Percentiles rank a stretch among this genome's conserved stretches.
phyloP scores from a whole-genome alignment of 805 yeast species.

The Kodamaea sagamina region DNA sequence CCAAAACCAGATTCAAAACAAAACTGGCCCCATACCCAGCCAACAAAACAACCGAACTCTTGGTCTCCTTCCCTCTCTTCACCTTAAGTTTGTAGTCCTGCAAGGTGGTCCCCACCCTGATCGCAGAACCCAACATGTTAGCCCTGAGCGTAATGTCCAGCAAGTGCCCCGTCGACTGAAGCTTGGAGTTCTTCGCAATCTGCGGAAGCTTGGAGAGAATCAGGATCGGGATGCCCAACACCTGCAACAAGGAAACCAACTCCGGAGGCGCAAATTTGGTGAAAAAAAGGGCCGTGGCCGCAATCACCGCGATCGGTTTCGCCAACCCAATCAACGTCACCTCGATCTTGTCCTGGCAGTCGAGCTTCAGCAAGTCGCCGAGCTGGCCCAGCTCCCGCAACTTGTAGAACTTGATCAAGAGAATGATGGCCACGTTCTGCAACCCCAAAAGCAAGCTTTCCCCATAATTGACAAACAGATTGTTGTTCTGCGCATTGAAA shows the following conservation, averaged over 20 bases:
- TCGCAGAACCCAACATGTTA: slow-evolving; percentile 39
- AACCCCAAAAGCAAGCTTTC: slow-evolving; percentile 41
- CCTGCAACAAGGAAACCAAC: slow-evolving; percentile 33
- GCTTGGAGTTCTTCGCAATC: slow-evolving; percentile 33
- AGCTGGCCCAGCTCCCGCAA: slow-evolving; percentile 17
- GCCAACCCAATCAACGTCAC: slow-evolving; percentile 21
- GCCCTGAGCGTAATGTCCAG: slow-evolving; percentile 43
- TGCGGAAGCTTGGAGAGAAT: slow-evolving; percentile 43
- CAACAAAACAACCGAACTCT: slow-evolving; percentile 35
- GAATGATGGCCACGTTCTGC: slow-evolving; percentile 40
- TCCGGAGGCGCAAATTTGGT: slow-evolving; percentile 33
- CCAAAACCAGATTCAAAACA: slow-evolving; percentile 35
- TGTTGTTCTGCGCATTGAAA: slow-evolving; percentile 37
- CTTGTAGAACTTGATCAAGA: slow-evolving; percentile 37
- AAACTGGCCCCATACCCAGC: slow-evolving; percentile 41
- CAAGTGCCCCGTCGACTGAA: slow-evolving; percentile 40
- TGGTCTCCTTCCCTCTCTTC: slow-evolving; percentile 18
- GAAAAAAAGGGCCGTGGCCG: slow-evolving; percentile 30
- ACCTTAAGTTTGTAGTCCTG: slow-evolving; percentile 28
- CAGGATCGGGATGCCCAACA: slow-evolving; percentile 40
- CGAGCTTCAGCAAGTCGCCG: slow-evolving; percentile 6
- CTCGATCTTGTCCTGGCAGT: slow-evolving; percentile 1
- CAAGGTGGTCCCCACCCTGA: slow-evolving; percentile 43
- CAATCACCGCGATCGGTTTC: slow-evolving; percentile 29
- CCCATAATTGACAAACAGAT: slow-evolving; percentile 42